Base-by-base conservation (phyloP, 257 asterid genomes). In the Scutellaria minor region DNA sequence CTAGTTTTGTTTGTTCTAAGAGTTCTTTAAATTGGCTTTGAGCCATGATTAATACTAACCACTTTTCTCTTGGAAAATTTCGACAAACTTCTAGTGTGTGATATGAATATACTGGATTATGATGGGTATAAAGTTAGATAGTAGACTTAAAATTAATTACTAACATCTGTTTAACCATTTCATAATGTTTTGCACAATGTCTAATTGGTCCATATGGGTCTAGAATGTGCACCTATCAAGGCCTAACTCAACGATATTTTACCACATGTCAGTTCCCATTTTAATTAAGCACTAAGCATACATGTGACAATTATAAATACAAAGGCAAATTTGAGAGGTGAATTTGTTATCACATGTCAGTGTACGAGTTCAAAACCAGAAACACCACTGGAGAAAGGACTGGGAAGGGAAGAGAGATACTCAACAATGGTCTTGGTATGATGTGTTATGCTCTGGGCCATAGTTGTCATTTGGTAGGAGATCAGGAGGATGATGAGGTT, bases 1-100 rank as follows among this genome's bases (percentile, higher is more conserved):
- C 71, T 27, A 14, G 50, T 47, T 51, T 31, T 64, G 27, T 44
- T 58, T 46, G 63, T 64, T 74, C 22, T 66, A 52, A 20, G 24
- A 40, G 22, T 40, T 61, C 60, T 7, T 55, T 70, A 57, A 55
- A 15, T 48, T 58, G 70, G 55, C 40, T 69, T 47, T 9, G 22
- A 5, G 18, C 15, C 22, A 7, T 55, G 20, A 61, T n/a, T 44
- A 13, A 22, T n/a, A 58, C 66, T 63, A 6, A 57, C 37, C 37
- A 39, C 39, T 55, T 52, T 54, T 11, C 61, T 42, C 44, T 10
- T 35, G 61, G 46, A 56, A 40, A 51, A n/a, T 12, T 22, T 12
- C 9, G 5, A 4, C 61, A 22, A 6, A 8, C n/a, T n/a, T 64
- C 11, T 35, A 8, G 45, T 70, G 40, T n/a, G 45, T 27, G 15